phyloP scores from a whole-genome alignment of 176 grass and related monocot genomes.

The Thinopyrum elongatum region DNA sequence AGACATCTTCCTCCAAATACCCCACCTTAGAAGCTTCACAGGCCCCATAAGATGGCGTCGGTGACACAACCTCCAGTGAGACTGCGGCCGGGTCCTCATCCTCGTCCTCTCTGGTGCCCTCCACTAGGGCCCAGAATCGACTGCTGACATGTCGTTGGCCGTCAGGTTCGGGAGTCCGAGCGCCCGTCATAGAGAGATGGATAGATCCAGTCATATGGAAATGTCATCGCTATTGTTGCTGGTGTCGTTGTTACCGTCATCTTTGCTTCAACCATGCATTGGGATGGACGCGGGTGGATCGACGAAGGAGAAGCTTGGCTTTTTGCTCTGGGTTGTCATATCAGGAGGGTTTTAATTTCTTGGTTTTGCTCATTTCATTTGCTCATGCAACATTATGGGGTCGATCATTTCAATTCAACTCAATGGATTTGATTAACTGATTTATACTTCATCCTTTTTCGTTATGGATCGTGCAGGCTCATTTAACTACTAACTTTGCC shows the following conservation, averaged over 20 bases:
- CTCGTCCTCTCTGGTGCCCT: too few relatives aligned
- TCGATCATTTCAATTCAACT: constrained; percentile 2
- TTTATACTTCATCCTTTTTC: background rate
- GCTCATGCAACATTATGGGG: constrained; percentile 29
- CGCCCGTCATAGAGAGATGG: too few relatives aligned
- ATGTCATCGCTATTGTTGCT: background rate
- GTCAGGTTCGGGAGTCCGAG: too few relatives aligned
- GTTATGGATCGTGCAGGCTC: background rate
- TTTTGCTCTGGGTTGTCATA: background rate
- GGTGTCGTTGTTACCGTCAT: constrained; percentile 15
- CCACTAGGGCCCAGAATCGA: too few relatives aligned
- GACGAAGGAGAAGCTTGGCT: background rate
- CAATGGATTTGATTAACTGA: constrained; percentile 16
- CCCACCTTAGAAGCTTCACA: too few relatives aligned
- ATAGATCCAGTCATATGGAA: too few relatives aligned
- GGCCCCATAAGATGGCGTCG: too few relatives aligned
- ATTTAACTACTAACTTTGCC: background rate
- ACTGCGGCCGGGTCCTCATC: too few relatives aligned
- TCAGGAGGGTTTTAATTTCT: background rate
- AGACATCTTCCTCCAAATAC: too few relatives aligned
- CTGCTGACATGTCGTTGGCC: too few relatives aligned
- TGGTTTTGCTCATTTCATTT: constrained; percentile 33
- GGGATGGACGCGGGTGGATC: background rate
- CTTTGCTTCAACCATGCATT: constrained; percentile 1
- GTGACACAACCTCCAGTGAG: too few relatives aligned